A percentile compares a stretch with the other conserved stretches of the same genome.
phyloP scores from a whole-genome alignment of 306 rosid genomes.

The Trifolium dubium region DNA sequence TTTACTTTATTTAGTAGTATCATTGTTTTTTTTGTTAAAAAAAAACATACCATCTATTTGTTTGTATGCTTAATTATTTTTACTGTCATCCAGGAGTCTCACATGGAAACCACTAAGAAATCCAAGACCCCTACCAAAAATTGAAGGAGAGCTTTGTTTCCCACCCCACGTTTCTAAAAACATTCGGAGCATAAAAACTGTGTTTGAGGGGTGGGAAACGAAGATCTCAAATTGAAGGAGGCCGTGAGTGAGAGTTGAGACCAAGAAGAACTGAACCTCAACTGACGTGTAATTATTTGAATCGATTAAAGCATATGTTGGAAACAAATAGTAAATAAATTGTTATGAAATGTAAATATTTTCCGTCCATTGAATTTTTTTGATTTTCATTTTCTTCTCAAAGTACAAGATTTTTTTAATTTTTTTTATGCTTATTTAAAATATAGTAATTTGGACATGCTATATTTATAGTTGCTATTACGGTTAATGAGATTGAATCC shows the following conservation, averaged over 20 bases:
- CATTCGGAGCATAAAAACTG: too few species aligned
- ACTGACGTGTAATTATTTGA: not conserved
- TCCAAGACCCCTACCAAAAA: constrained; percentile 41
- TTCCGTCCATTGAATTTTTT: not conserved
- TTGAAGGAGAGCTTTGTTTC: constrained; percentile 7
- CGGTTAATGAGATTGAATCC: not conserved
- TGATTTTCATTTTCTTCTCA: too few species aligned
- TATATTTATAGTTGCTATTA: constrained; percentile 14
- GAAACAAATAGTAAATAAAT: not conserved
- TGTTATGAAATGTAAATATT: constrained; percentile 25
- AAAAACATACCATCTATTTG: too few species aligned
- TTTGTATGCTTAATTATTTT: constrained; percentile 14
- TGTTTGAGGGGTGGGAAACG: not conserved
- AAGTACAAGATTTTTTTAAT: too few species aligned
- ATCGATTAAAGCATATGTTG: not conserved
- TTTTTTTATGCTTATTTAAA: not conserved
- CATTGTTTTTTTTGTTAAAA: not conserved
- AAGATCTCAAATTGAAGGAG: constrained; percentile 19
- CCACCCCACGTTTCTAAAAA: not conserved
- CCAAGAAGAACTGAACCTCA: constrained; percentile 36
- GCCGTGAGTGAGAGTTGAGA: constrained; percentile 37
- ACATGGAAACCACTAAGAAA: constrained; percentile 58
- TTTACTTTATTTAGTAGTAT: constrained; percentile 10
- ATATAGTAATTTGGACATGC: constrained; percentile 5
- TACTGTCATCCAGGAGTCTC: constrained; percentile 60